These are phyloP conservation scores for Metschnikowia koreensis DNA, from an alignment of 805 yeast species.

Conservation along the genomic window DNA sequence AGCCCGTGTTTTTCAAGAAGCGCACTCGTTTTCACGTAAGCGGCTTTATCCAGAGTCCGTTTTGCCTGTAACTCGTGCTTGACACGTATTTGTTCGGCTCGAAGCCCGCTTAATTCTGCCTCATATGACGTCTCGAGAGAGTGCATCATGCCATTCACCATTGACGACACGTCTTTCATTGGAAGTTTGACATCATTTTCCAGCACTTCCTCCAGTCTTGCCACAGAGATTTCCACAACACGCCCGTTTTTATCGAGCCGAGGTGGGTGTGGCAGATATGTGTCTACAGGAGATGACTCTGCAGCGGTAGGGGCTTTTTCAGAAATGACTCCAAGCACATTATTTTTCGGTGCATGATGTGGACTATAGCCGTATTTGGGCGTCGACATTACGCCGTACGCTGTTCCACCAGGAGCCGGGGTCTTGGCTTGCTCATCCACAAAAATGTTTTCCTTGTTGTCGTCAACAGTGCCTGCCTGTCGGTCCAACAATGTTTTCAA, in stretches of 20 bases:
- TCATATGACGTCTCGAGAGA: slow-evolving; percentile 58
- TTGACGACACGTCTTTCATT: slow-evolving; percentile 32
- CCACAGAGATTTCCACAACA: slow-evolving; percentile 14
- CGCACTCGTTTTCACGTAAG: slow-evolving; percentile 26
- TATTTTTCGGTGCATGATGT: slow-evolving; percentile 7
- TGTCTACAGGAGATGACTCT: slow-evolving; percentile 24
- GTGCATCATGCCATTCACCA: slow-evolving; percentile 42
- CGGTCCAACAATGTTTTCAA: slow-evolving; percentile 27
- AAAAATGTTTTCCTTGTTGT: slow-evolving; percentile 50
- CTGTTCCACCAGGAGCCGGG: neutral
- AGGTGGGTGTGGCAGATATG: slow-evolving; percentile 35
- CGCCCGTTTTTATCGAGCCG: slow-evolving; percentile 31
- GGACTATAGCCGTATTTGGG: slow-evolving; percentile 21
- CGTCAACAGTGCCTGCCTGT: slow-evolving; percentile 28
- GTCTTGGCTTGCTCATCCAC: slow-evolving; percentile 32
- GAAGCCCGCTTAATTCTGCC: slow-evolving; percentile 43
- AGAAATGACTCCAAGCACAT: slow-evolving; percentile 10
- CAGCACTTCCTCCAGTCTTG: neutral
- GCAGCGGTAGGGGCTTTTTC: slow-evolving; percentile 12
- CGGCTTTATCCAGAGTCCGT: slow-evolving; percentile 41
- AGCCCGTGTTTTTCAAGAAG: slow-evolving; percentile 31
- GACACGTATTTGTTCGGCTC: slow-evolving; percentile 21
- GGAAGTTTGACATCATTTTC: slow-evolving; percentile 22
- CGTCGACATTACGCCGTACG: slow-evolving; percentile 29
- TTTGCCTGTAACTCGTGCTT: slow-evolving; percentile 49